Percentiles rank a stretch among this genome's conserved stretches.
Conservation (phyloP, 345 rosid species). For the Ricinus communis region DNA sequence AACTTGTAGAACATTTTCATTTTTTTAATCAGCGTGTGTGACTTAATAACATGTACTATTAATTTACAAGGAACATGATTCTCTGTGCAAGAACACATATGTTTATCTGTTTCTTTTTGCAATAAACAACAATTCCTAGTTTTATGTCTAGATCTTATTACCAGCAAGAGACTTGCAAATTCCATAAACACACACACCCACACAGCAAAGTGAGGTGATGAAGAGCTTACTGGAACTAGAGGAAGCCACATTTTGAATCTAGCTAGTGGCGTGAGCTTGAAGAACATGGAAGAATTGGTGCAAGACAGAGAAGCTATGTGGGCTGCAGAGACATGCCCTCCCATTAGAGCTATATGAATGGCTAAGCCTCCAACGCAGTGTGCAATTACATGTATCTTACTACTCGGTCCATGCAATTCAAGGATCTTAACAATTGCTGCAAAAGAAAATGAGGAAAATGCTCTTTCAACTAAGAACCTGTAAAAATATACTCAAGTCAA, state of each 20-base stretch:
- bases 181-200: not conserved
- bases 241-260: conserved; percentile 50
- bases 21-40: no score
- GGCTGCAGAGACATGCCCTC: conserved; percentile 41
- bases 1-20: no score
- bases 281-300: conserved; percentile 51
- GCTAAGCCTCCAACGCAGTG: conserved; percentile 46
- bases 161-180: not conserved
- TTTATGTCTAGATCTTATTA: not conserved
- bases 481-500: not conserved
- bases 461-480: not conserved
- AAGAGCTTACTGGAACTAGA: conserved; percentile 32
- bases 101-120: not conserved
- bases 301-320: conserved; percentile 44
- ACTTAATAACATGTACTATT: not conserved
- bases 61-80: not conserved
- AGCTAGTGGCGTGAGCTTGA: conserved; percentile 35
- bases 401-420: conserved; percentile 27
- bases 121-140: not conserved
- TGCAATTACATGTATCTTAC: conserved; percentile 44
- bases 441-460: not conserved
- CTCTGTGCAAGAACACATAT: not conserved
- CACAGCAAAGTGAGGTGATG: not conserved
- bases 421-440: conserved; percentile 35
- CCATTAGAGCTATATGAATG: conserved; percentile 49